phyloP scores from a whole-genome alignment of 2,329 filamentous ascomycete genomes.

The Fonsecaea pedrosoi region DNA sequence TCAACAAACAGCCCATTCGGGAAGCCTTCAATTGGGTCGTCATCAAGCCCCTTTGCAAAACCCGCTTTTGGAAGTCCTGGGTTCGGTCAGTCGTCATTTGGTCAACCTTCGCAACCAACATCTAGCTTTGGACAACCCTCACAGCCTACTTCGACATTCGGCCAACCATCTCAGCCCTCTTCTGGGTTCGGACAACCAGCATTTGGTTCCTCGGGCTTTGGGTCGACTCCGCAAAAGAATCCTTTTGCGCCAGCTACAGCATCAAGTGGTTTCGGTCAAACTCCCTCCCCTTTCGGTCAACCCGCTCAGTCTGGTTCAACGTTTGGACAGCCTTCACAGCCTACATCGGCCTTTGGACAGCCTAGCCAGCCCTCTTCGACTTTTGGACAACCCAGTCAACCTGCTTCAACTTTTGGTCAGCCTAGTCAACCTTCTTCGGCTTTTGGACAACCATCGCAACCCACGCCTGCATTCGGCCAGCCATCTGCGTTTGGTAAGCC shows the following conservation, averaged over 20 bases:
- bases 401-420: constrained; percentile 35
- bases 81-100: constrained; percentile 43
- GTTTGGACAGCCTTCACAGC: constrained; percentile 46
- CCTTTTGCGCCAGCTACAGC: constrained; percentile 45
- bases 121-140: constrained; percentile 33
- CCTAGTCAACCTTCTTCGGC: constrained; percentile 32
- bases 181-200: constrained; percentile 48
- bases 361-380: constrained; percentile 33
- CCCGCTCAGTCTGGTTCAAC: constrained; percentile 40
- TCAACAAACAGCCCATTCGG: constrained; percentile 19
- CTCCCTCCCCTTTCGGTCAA: constrained; percentile 47
- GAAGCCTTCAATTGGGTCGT: constrained; percentile 35
- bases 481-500: constrained; percentile 19
- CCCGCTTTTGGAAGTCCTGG: constrained; percentile 20
- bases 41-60: constrained; percentile 32
- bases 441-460: constrained; percentile 39
- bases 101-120: constrained; percentile 39
- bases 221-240: constrained; percentile 38
- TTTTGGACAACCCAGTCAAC: constrained; percentile 29
- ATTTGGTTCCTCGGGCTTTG: constrained; percentile 46
- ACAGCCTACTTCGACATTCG: constrained; percentile 40
- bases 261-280: constrained; percentile 32
- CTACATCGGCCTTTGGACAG: constrained; percentile 44
- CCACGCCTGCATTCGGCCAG: constrained; percentile 30
- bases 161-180: constrained; percentile 43